phyloP scores from a whole-genome alignment of 2,329 filamentous ascomycete species.

The Sphaerulina vaccinii region DNA sequence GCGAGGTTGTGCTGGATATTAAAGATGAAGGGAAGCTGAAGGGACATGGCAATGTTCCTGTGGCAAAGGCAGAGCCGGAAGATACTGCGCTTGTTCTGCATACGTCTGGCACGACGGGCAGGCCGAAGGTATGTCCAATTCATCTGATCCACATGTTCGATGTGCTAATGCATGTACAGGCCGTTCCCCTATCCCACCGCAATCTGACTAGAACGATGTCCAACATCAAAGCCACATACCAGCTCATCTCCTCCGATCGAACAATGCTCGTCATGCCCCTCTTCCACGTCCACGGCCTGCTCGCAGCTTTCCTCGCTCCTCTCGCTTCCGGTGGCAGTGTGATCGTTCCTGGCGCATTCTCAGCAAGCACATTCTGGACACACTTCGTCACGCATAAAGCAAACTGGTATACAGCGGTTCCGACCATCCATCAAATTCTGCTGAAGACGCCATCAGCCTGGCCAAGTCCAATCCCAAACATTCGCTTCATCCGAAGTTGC shows the following conservation, averaged over 20 bases:
- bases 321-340: conserved; percentile 74
- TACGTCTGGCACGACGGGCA: conserved; percentile 79
- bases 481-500: conserved; percentile 86
- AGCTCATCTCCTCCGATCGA: conserved; percentile 67
- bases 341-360: conserved; percentile 76
- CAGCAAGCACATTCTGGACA: conserved; percentile 76
- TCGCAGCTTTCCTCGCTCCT: conserved; percentile 78
- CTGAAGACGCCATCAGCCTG: conserved; percentile 63
- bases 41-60: conserved; percentile 47
- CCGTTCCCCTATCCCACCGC: conserved; percentile 76
- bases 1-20: conserved; percentile 71
- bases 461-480: conserved; percentile 66
- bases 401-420: conserved; percentile 93
- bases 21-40: conserved; percentile 71
- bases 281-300: conserved; percentile 86
- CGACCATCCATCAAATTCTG: conserved; percentile 87
- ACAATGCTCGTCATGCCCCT: conserved; percentile 88
- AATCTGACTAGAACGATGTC: conserved; percentile 81
- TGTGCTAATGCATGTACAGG: conserved; percentile 35
- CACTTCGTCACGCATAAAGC: conserved; percentile 72
- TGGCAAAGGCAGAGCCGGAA: conserved; percentile 63
- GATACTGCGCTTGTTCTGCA: conserved; percentile 80
- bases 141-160: background rate
- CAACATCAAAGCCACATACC: conserved; percentile 77
- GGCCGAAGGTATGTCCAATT: conserved; percentile 62